These are phyloP conservation scores for Thalassiosira gravida DNA, from an alignment of 352 stramenopile species.

Conservation along the genomic window DNA sequence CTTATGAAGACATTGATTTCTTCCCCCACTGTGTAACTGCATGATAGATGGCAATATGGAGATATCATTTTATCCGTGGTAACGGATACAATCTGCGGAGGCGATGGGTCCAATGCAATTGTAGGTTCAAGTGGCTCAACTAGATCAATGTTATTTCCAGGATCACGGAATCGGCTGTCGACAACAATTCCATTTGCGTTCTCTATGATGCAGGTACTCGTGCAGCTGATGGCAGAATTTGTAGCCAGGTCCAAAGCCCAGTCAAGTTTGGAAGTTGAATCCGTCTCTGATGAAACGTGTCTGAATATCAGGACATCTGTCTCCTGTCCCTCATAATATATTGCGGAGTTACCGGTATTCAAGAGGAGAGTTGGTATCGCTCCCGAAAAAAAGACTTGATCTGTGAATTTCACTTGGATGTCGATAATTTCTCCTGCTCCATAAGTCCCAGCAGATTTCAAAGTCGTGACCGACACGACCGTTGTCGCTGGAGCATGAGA, in stretches of 20 bases:
- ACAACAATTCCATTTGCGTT: slow-evolving; percentile 42
- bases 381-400: slow-evolving; percentile 45
- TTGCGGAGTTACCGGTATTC: slow-evolving; percentile 40
- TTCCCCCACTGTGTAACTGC: slow-evolving; percentile 66
- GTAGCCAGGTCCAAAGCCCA: slow-evolving; percentile 46
- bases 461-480: slow-evolving; percentile 32
- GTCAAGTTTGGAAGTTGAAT: slow-evolving; percentile 40
- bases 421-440: slow-evolving; percentile 47
- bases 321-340: slow-evolving; percentile 38
- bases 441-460: slow-evolving; percentile 41
- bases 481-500: slow-evolving; percentile 30
- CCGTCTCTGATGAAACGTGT: slow-evolving; percentile 38
- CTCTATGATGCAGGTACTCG: slow-evolving; percentile 35
- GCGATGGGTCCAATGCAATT: slow-evolving; percentile 42
- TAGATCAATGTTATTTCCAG: slow-evolving; percentile 13
- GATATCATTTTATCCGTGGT: slow-evolving; percentile 53
- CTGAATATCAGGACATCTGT: slow-evolving; percentile 47
- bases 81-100: slow-evolving; percentile 47
- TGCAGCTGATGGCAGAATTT: slow-evolving; percentile 37
- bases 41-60: slow-evolving; percentile 53
- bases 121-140: slow-evolving; percentile 27
- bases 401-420: slow-evolving; percentile 50
- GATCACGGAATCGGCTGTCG: slow-evolving; percentile 36
- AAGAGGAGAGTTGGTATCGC: slow-evolving; percentile 29
- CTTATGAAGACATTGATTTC: slow-evolving; percentile 59